Percentiles rank a stretch among this genome's conserved stretches.
Evolutionary conservation across 148 eudicot species (phyloP).

Genomic region (Hydrangea macrophylla): DNA sequence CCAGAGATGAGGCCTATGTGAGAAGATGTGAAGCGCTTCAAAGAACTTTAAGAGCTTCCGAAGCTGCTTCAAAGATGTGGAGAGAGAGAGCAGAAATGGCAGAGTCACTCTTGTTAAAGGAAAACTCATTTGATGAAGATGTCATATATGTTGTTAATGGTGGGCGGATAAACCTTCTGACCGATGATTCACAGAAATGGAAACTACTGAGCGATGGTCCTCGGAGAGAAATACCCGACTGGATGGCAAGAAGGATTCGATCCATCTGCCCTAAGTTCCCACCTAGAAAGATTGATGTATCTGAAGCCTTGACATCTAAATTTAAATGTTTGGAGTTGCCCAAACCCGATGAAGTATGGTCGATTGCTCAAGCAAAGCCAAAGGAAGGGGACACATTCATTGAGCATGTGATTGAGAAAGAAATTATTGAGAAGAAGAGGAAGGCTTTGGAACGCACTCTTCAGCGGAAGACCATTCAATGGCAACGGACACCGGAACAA

Average conservation of each 20-base stretch:
- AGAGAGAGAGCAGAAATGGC: conserved; percentile 20
- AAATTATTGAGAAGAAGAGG: conserved; percentile 22
- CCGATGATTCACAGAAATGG: conserved; percentile 26
- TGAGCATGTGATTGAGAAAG: conserved; percentile 27
- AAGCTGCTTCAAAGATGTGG: conserved; percentile 20
- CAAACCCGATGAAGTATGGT: conserved; percentile 25
- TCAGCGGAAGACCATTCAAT: conserved; percentile 21
- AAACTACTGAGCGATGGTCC: conserved; percentile 27
- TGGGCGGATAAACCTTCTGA: conserved; percentile 22
- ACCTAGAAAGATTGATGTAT: conserved; percentile 19
- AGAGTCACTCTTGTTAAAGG: conserved; percentile 10
- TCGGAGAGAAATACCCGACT: conserved; percentile 24
- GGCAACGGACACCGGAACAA: conserved; percentile 26
- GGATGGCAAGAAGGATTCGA: conserved; percentile 25
- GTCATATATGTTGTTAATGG: conserved; percentile 18
- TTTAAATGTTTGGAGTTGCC: conserved; percentile 22
- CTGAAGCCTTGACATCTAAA: conserved; percentile 13
- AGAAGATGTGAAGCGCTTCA: conserved; percentile 22
- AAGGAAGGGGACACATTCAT: conserved; percentile 22
- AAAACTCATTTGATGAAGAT: conserved; percentile 7
- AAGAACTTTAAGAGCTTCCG: conserved; percentile 19
- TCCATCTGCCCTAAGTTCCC: conserved; percentile 26
- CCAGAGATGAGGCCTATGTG: conserved; percentile 13
- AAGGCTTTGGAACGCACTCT: conserved; percentile 29
- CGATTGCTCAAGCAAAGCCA: conserved; percentile 24